These are phyloP conservation scores for Pterula multifida DNA, from an alignment of 1,284 basidiomycete species.

Conservation along the genomic window DNA sequence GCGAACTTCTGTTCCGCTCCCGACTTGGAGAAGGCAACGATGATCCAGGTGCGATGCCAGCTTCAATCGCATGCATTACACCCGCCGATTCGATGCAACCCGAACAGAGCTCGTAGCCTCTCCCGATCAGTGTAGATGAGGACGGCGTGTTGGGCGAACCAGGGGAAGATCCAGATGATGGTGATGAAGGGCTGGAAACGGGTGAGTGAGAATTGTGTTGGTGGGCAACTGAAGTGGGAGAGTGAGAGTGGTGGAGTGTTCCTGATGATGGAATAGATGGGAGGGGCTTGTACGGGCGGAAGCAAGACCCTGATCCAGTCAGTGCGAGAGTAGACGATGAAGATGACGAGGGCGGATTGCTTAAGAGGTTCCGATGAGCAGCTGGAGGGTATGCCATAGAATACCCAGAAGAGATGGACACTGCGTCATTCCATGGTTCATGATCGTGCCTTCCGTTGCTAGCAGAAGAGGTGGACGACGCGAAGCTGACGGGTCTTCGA, in stretches of 20 bases:
- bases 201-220: no score
- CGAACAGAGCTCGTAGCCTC: constrained; percentile 75
- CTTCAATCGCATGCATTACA: constrained; percentile 62
- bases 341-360: background rate
- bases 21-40: constrained; percentile 16
- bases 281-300: background rate
- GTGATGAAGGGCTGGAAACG: no score
- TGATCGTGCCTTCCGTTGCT: no score
- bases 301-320: background rate
- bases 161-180: no score
- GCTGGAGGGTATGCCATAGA: constrained; percentile 17
- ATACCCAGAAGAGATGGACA: no score
- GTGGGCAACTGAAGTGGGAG: no score
- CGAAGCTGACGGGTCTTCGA: constrained; percentile 9
- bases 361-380: background rate
- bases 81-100: constrained; percentile 69
- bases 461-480: constrained; percentile 11
- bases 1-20: background rate
- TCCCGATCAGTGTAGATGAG: background rate
- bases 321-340: background rate
- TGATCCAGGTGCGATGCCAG: constrained; percentile 32
- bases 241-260: no score
- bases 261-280: no score
- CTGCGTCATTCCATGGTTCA: no score
- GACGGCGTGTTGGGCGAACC: no score